Percentiles rank a stretch among this genome's conserved stretches.
Conservation (phyloP, 2,329 filamentous ascomycete species). For the Rhinocladiella mackenziei region DNA sequence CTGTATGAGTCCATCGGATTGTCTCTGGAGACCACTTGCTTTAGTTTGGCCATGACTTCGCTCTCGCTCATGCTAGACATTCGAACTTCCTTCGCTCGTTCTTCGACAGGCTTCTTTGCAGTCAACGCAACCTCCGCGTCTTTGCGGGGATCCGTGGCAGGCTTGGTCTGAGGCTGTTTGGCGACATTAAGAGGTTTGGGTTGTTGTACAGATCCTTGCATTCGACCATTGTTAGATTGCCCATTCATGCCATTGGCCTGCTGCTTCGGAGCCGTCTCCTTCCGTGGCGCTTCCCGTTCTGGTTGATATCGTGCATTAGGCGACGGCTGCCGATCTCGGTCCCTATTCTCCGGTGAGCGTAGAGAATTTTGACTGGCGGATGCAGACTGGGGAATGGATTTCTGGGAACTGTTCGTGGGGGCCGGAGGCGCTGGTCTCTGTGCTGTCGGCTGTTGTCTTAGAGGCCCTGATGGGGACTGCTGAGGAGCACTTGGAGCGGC, state of each 20-base stretch:
- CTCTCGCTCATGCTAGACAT: constrained; percentile 98
- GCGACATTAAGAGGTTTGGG: constrained; percentile 78
- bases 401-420: constrained; percentile 37
- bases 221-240: constrained; percentile 40
- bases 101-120: constrained; percentile 67
- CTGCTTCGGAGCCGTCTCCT: constrained; percentile 36
- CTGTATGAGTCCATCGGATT: constrained; percentile 93
- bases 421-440: constrained; percentile 80
- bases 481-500: constrained; percentile 75
- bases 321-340: constrained; percentile 37
- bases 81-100: constrained; percentile 85
- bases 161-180: constrained; percentile 53
- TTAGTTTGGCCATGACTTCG: constrained; percentile 94
- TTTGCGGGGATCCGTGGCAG: constrained; percentile 67
- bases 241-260: constrained; percentile 43
- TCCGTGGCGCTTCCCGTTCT: constrained; percentile 33
- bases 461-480: constrained; percentile 48
- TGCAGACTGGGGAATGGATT: constrained; percentile 26
- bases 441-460: constrained; percentile 42
- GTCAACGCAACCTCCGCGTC: constrained; percentile 86
- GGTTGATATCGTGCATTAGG: constrained; percentile 35
- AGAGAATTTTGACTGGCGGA: constrained; percentile 33
- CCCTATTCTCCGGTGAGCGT: constrained; percentile 36
- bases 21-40: constrained; percentile 91
- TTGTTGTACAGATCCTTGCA: constrained; percentile 48